phyloP scores from a whole-genome alignment of 768 basidiomycete genomes.

The Mycena indigotica region DNA sequence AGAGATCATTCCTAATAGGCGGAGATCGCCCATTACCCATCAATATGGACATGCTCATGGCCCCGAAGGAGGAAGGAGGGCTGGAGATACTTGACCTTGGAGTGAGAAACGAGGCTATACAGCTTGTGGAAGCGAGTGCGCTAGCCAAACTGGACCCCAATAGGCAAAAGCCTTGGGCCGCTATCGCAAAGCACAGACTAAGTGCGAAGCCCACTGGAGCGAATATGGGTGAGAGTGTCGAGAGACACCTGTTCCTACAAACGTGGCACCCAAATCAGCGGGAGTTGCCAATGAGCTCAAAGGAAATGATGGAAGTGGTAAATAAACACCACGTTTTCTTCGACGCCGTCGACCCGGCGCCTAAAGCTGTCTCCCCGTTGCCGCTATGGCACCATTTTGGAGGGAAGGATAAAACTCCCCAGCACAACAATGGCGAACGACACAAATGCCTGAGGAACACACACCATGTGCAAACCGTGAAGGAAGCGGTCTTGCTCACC shows the following conservation, averaged over 20 bases:
- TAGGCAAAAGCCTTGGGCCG: conserved; percentile 30
- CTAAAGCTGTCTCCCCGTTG: not conserved
- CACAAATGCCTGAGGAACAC: conserved; percentile 2
- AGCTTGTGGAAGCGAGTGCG: conserved; percentile 24
- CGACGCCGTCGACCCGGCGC: not conserved
- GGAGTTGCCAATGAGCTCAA: not conserved
- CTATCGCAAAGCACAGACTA: conserved; percentile 29
- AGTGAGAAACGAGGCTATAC: conserved; percentile 30
- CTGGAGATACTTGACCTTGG: conserved; percentile 26
- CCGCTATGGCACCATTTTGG: conserved; percentile 8
- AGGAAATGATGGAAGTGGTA: not conserved
- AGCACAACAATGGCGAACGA: not conserved
- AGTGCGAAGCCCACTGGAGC: not conserved
- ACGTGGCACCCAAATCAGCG: conserved; percentile 21
- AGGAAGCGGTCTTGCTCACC: not conserved
- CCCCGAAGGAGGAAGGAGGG: conserved; percentile 24
- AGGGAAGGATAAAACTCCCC: not conserved
- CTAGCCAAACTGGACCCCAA: conserved; percentile 22
- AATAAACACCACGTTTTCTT: not conserved
- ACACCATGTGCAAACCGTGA: not conserved
- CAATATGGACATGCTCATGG: conserved; percentile 19
- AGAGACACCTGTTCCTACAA: conserved; percentile 31
- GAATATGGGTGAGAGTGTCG: not conserved
- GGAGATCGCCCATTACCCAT: conserved; percentile 9
- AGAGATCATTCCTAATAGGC: conserved; percentile 31